Evolutionary conservation across 495 filamentous ascomycete species (phyloP).

Genomic region (Hypoxylon rickii): DNA sequence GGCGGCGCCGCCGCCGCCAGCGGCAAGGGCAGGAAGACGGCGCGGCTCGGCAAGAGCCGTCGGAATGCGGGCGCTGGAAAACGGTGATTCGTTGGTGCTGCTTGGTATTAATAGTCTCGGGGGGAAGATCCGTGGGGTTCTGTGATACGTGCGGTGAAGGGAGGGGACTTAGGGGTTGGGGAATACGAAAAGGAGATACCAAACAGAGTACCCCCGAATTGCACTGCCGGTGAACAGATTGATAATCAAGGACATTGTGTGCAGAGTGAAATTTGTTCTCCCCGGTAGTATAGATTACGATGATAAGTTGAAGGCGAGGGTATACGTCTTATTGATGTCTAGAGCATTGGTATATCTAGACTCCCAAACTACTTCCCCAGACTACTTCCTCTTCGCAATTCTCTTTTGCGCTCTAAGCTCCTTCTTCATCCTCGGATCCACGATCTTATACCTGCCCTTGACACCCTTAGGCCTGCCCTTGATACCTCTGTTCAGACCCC

Average conservation of each 20-base stretch:
- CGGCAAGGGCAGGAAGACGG: background rate
- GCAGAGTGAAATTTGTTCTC: background rate
- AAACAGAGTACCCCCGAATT: slow-evolving; percentile 13
- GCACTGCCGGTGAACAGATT: background rate
- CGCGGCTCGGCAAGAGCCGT: slow-evolving; percentile 49
- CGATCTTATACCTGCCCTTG: slow-evolving; percentile 99
- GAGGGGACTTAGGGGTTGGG: too few species aligned
- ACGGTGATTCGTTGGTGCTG: too few species aligned
- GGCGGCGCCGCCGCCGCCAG: slow-evolving; percentile 24
- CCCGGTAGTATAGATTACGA: too few species aligned
- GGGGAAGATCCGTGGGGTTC: too few species aligned
- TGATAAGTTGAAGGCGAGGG: slow-evolving; percentile 3
- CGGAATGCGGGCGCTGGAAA: slow-evolving; percentile 42
- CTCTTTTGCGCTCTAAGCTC: slow-evolving; percentile 92
- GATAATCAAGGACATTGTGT: too few species aligned
- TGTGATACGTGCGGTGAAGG: too few species aligned
- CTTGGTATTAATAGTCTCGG: too few species aligned
- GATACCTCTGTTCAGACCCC: slow-evolving; percentile 82
- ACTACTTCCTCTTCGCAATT: slow-evolving; percentile 49
- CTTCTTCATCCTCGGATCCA: slow-evolving; percentile 97
- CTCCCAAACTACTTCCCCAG: too few species aligned
- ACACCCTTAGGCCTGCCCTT: slow-evolving; percentile 67
- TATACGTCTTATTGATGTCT: slow-evolving; percentile 8
- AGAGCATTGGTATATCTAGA: too few species aligned
- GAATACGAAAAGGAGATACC: slow-evolving; percentile 7